Conservation (phyloP, 805 yeast species). For the Cyberlindnera xylosilytica region DNA sequence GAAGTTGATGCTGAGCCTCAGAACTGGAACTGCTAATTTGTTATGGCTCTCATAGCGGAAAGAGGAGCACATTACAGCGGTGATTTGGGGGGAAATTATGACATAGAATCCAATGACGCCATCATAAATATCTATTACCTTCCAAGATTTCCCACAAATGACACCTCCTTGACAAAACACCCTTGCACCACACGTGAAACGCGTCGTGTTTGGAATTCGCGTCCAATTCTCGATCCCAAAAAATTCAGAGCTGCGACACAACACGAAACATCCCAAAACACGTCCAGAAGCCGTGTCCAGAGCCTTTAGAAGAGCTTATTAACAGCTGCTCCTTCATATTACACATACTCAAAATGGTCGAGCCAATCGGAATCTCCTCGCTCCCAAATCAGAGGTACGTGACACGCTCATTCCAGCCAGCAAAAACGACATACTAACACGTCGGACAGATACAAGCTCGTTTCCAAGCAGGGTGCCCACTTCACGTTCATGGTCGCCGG, state of each 20-base stretch:
- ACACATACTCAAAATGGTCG: conserved; percentile 21
- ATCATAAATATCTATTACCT: no score
- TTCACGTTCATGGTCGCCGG: conserved; percentile 86
- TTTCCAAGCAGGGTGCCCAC: conserved; percentile 70
- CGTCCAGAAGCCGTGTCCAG: no score
- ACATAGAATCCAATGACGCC: no score
- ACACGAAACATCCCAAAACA: conserved; percentile 1
- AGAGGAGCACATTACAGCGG: no score
- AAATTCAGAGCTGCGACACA: conserved; percentile 15
- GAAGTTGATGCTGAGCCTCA: no score
- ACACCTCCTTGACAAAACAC: no score
- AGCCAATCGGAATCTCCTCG: conserved; percentile 29
- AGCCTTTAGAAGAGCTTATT: no score
- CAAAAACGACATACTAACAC: conserved; percentile 17
- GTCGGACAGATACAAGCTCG: conserved; percentile 57
- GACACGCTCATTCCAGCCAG: not conserved
- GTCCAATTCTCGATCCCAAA: conserved; percentile 1
- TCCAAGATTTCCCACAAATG: no score
- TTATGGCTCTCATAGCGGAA: no score
- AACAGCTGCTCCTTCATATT: no score
- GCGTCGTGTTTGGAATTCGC: conserved; percentile 5
- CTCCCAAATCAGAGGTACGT: conserved; percentile 31
- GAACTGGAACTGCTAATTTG: no score
- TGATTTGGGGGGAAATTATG: no score
- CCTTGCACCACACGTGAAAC: conserved; percentile 9